Evolutionary conservation across 768 basidiomycete genomes (phyloP), one percentile per base, ranked within the genome.

Genomic region (Naganishia randhawae): DNA sequence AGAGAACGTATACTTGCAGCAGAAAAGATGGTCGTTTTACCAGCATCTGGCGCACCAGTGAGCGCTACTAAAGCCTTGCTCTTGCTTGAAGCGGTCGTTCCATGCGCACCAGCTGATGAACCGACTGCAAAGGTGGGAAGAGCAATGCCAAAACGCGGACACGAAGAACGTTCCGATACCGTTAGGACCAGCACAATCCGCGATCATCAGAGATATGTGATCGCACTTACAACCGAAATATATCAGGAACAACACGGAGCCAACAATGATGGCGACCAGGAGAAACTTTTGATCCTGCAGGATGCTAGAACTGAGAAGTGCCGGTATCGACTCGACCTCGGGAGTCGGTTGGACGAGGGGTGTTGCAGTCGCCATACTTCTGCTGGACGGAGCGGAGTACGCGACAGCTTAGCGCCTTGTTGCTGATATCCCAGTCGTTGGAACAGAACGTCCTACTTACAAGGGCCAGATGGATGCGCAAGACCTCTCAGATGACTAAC

Each of bases 1-100:
- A 50, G 11, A 35, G 55, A 37, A 17, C 7, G 37, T 13, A 4
- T 25, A 55, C 71, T 54, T 39, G 75, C 77, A 52, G 76, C 76
- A 11, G 76, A 70, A 53, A 78, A 78, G 14, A 78, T 64, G 37
- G 76, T 61, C 0, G 77, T 78, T 66, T 78, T 78, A n/a, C 77
- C 77, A 9, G 68, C 67, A 62, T 76, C 76, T 17, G 71, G 69
- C 4, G 76, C 75, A 25, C 77, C 77, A 10, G 76, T 70, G 7
- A 78, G 73, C 5, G 77, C 62, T 0, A 75, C 73, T 22, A 48
- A 5, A 5, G 45, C n/a, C 11, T 22, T 48, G 11, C 45, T 22
- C 25, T 48, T 48, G 11, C 45, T 22, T 22, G 45, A 48, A n/a
- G 19, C n/a, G n/a, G 45, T 3, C 7, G 16, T 48, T 48, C 45